These are phyloP conservation scores for Diaporthe capsici DNA, from an alignment of 2,329 filamentous ascomycete genomes.

Conservation along the genomic window DNA sequence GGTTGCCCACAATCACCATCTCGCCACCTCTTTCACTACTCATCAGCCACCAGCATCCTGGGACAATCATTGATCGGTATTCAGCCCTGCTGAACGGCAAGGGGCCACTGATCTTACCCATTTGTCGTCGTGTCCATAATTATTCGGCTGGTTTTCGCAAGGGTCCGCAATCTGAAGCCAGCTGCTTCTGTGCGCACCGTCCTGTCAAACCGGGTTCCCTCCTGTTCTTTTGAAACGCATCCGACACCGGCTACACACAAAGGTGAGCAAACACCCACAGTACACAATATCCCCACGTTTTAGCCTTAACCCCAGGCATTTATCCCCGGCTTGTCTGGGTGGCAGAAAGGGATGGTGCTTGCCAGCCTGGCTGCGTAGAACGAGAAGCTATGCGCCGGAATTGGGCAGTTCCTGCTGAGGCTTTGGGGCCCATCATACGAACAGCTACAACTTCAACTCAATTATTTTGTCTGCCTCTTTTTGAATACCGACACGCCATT, in stretches of 20 bases:
- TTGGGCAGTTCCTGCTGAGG: slow-evolving; percentile 7
- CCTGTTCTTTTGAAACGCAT: slow-evolving; percentile 44
- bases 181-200: slow-evolving; percentile 10
- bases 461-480: not conserved
- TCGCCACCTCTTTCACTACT: not conserved
- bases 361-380: not conserved
- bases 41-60: not conserved
- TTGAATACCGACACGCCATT: not conserved
- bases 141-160: slow-evolving; percentile 1
- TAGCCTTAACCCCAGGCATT: slow-evolving; percentile 20
- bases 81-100: not conserved
- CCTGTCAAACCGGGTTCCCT: slow-evolving; percentile 34
- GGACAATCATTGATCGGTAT: not conserved
- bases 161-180: not conserved
- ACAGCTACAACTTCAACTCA: slow-evolving; percentile 16
- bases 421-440: not conserved
- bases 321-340: not conserved
- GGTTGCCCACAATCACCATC: not conserved
- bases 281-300: slow-evolving; percentile 21
- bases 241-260: slow-evolving; percentile 41
- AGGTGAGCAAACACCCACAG: slow-evolving; percentile 35
- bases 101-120: not conserved
- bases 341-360: slow-evolving; percentile 13
- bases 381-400: not conserved
- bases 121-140: slow-evolving; percentile 2